phyloP scores from a whole-genome alignment of 305 asterid species.

The Plantago lanceolata region DNA sequence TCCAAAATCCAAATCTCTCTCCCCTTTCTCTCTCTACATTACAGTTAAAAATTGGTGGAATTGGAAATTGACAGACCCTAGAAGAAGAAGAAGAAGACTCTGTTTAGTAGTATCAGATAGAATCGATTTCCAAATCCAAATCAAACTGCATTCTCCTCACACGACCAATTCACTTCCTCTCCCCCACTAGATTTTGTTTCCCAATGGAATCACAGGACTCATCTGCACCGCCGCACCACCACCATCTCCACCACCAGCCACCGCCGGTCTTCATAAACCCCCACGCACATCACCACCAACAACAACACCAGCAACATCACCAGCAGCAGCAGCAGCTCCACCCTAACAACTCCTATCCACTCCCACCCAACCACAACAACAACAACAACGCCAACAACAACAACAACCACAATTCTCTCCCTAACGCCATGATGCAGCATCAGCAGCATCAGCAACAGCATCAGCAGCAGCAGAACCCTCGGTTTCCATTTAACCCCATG shows the following conservation, averaged over 20 bases:
- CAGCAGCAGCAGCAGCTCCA: constrained; percentile 24
- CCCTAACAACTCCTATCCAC: constrained; percentile 33
- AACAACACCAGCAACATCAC: no score
- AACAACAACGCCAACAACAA: constrained; percentile 10
- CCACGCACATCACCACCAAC: constrained; percentile 28
- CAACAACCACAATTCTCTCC: constrained; percentile 19
- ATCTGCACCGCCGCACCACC: constrained; percentile 42
- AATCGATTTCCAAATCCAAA: neutral
- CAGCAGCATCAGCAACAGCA: constrained; percentile 11
- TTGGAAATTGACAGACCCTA: no score
- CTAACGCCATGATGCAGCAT: neutral
- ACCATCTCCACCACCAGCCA: constrained; percentile 36
- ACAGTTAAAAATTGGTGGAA: no score
- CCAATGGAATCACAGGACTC: constrained; percentile 54
- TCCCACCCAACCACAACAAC: constrained; percentile 29
- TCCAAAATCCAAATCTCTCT: no score
- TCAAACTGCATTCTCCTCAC: neutral
- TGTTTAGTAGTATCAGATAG: neutral
- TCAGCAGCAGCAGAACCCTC: constrained; percentile 42
- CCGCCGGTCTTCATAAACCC: constrained; percentile 32
- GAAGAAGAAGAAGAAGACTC: no score
- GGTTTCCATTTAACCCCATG: constrained; percentile 45
- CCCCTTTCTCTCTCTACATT: no score
- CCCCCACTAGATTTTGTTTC: neutral
- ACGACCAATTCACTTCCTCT: no score